Conservation (phyloP, 73 alveolate species). For the Blepharisma japonicum region DNA sequence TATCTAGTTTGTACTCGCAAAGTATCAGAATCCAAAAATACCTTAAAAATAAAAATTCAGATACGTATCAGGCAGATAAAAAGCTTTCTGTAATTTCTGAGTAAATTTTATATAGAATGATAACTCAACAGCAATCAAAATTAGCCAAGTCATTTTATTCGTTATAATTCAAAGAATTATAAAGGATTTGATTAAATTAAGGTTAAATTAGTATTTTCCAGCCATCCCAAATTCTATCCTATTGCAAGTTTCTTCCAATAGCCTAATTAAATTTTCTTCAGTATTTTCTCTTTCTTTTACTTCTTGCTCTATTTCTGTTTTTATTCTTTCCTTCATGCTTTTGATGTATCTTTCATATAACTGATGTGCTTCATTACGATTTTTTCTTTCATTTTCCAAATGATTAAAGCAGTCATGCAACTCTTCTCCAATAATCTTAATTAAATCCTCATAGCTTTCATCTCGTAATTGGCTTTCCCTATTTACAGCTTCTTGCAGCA, state of each 20-base stretch:
- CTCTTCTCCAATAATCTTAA: constrained; percentile 26
- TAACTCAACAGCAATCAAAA: no score
- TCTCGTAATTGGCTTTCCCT: constrained; percentile 21
- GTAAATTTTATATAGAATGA: no score
- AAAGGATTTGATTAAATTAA: no score
- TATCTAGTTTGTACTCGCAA: no score
- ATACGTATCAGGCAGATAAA: no score
- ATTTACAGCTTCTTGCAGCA: constrained; percentile 17
- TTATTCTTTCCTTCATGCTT: constrained; percentile 42
- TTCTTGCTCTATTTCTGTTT: constrained; percentile 51
- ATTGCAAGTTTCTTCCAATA: constrained; percentile 62
- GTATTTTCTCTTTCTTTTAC: constrained; percentile 59
- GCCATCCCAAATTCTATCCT: constrained; percentile 24
- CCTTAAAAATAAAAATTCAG: no score
- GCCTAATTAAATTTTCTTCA: constrained; percentile 48
- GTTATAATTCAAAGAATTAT: no score
- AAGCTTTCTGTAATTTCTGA: no score
- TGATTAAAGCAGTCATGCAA: background rate
- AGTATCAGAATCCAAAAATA: no score
- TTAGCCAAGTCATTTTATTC: no score
- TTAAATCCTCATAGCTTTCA: constrained; percentile 11
- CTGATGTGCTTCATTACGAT: background rate
- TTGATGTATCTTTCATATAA: background rate
- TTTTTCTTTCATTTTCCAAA: constrained; percentile 22
- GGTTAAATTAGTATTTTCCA: no score